Evolutionary conservation across 2,329 filamentous ascomycete species (phyloP), one percentile per base, ranked within the genome.

Genomic region (Pyricularia sp.): DNA sequence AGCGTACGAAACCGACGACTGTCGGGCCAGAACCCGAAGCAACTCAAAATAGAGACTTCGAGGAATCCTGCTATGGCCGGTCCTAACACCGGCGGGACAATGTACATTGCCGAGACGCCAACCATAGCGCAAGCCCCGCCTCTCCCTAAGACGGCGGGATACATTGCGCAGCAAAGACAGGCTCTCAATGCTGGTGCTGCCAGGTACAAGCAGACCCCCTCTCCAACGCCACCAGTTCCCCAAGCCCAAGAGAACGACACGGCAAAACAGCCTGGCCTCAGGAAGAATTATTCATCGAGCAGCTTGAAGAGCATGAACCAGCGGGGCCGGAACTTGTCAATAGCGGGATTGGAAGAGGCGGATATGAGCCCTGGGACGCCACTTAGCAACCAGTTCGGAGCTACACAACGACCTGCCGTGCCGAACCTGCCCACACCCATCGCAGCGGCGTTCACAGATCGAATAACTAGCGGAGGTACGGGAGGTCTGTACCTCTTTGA

Each of bases 41-140:
- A 94, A 74, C 82, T 98, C 67, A 97, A 93, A 79, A 97, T 98
- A 69, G 92, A 97, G 78, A 97, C 93, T 0, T 73, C 77, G 10
- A 76, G 72, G 26, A 74, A 72, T 25, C 74, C 75, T 72, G 23
- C 72, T 71, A 33, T 66, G 25, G 36, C 31, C 4, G 70, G 69
- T 11, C 69, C 70, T 23, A 33, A 14, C 28, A 61, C 63, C 2
- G 63, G 31, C 2, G 68, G 68, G n/a, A 59, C 55, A 58, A 31
- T 36, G n/a, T 64, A 61, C 58, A 11, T 25, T 58, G 58, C 66
- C 12, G 61, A 68, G 17, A 68, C 71, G 2, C 66, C 71, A 2
- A 58, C 69, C 4, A 30, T 73, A n/a, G 70, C 73, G 1, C 70
- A 72, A 0, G 73, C 73, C 30, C n/a, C 66, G 23, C 66, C 58